Evolutionary conservation across 2,329 filamentous ascomycete genomes (phyloP).

Genomic region (Pseudogymnoascus sp.): DNA sequence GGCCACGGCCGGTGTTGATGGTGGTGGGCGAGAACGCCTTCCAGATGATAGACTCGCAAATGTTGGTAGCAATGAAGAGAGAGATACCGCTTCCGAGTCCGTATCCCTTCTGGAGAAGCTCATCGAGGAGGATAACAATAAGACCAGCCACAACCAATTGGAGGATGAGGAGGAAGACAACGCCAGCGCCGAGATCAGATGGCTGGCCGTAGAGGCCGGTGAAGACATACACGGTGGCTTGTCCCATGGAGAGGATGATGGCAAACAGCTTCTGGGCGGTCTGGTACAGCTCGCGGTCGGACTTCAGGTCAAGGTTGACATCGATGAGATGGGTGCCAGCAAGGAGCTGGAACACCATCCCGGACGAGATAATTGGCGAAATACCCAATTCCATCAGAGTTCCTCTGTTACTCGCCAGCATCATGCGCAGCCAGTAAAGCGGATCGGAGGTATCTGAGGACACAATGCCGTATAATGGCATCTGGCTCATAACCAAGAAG

Average conservation of each 20-base stretch:
- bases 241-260: slow-evolving; percentile 94
- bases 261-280: slow-evolving; percentile 98
- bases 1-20: slow-evolving; percentile 97
- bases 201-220: slow-evolving; percentile 96
- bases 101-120: slow-evolving; percentile 98
- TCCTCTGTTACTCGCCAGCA: slow-evolving; percentile 97
- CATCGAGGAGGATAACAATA: slow-evolving; percentile 97
- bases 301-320: slow-evolving; percentile 99
- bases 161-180: slow-evolving; percentile 95
- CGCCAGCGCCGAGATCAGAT: slow-evolving; percentile 91
- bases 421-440: slow-evolving; percentile 99
- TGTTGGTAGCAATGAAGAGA: slow-evolving; percentile 99
- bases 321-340: slow-evolving; percentile 99
- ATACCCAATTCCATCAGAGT: slow-evolving; percentile 95
- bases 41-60: slow-evolving; percentile 99
- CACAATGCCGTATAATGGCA: slow-evolving; percentile 98
- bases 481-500: slow-evolving; percentile 99
- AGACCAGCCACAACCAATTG: slow-evolving; percentile 96
- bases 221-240: slow-evolving; percentile 96
- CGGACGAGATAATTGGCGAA: slow-evolving; percentile 97
- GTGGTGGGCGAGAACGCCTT: slow-evolving; percentile 99
- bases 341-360: slow-evolving; percentile 99
- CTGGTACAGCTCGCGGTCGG: slow-evolving; percentile 99
- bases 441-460: slow-evolving; percentile 98
- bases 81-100: slow-evolving; percentile 97